phyloP scores from a whole-genome alignment of 257 asterid genomes.

The Solanum gandarillasii region DNA sequence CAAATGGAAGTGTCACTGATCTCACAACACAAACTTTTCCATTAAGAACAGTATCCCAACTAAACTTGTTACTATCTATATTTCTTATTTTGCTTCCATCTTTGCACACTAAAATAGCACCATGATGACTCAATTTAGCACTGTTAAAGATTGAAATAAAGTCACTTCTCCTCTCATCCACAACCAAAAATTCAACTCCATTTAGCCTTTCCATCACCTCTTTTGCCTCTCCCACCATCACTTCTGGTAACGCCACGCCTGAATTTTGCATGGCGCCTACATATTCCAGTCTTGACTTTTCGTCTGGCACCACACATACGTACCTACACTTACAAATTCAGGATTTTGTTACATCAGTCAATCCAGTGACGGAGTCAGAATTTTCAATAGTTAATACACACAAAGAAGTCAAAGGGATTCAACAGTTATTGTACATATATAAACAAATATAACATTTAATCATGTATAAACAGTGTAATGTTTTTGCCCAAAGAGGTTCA shows the following conservation, averaged over 20 bases:
- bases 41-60: conserved; percentile 9
- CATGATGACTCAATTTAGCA: conserved; percentile 16
- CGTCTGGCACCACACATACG: conserved; percentile 6
- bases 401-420: not conserved
- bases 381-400: not conserved
- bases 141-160: not conserved
- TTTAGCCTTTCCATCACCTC: conserved; percentile 10
- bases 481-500: not conserved
- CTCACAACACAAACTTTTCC: conserved; percentile 6
- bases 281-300: conserved; percentile 12
- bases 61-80: not conserved
- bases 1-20: conserved; percentile 19
- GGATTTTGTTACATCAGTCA: not conserved
- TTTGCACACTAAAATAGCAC: conserved; percentile 19
- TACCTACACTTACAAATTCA: not conserved
- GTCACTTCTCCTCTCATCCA: conserved; percentile 15
- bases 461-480: not conserved
- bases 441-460: not conserved
- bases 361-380: not conserved
- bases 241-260: conserved; percentile 10
- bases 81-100: not conserved
- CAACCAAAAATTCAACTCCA: conserved; percentile 22
- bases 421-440: not conserved
- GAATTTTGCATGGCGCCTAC: conserved; percentile 8
- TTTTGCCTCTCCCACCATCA: conserved; percentile 18